Percentiles rank a stretch among this genome's conserved stretches.
Conservation (phyloP, 1,284 basidiomycete genomes). For the Leccinum pseudoinsigne region DNA sequence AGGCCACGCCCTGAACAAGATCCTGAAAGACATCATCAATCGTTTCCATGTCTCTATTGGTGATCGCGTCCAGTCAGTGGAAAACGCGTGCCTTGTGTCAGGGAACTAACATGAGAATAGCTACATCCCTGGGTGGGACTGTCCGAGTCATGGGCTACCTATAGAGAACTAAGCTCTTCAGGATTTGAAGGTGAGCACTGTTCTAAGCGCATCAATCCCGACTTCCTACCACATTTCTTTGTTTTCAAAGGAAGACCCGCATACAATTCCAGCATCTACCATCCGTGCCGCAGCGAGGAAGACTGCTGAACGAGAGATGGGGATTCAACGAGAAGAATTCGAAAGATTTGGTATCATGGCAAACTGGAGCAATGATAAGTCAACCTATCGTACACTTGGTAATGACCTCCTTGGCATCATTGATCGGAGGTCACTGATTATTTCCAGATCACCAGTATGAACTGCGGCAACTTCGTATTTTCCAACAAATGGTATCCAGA, state of each 20-base stretch:
- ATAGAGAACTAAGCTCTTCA: constrained; percentile 93
- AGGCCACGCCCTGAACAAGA: constrained; percentile 98
- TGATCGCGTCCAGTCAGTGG: constrained; percentile 75
- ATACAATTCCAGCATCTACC: constrained; percentile 52
- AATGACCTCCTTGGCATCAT: neutral
- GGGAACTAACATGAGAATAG: constrained; percentile 41
- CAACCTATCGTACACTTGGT: constrained; percentile 90
- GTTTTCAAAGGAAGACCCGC: constrained; percentile 47
- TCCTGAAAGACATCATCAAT: constrained; percentile 95
- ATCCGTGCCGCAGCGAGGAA: constrained; percentile 75
- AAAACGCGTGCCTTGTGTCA: neutral
- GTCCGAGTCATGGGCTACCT: constrained; percentile 82
- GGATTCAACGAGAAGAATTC: constrained; percentile 82
- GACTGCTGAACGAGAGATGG: constrained; percentile 78
- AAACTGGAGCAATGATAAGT: constrained; percentile 69
- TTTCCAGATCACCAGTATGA: constrained; percentile 81
- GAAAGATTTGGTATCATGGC: constrained; percentile 89
- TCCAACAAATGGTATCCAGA: constrained; percentile 87
- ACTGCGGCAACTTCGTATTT: constrained; percentile 85
- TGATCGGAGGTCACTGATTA: neutral
- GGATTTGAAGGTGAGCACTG: constrained; percentile 59
- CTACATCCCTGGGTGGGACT: constrained; percentile 97
- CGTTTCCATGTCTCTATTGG: constrained; percentile 86
- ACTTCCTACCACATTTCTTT: neutral
- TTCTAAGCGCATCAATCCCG: neutral